These are phyloP conservation scores for Neoscytalidium dimidiatum DNA, from an alignment of 2,329 filamentous ascomycete species.

Conservation along the genomic window DNA sequence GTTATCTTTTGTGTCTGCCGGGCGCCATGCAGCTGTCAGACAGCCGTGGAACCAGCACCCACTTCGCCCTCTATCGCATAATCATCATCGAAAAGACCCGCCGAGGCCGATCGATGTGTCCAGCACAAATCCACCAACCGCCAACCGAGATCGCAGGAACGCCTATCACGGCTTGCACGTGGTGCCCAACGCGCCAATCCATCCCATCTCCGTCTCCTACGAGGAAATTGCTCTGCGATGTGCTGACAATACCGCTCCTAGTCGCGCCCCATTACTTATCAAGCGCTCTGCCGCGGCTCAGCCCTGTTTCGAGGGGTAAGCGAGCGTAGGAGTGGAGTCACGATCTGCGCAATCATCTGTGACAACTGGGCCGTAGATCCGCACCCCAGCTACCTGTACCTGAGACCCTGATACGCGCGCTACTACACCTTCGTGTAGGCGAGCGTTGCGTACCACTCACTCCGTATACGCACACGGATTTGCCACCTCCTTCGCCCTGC, in stretches of 20 bases:
- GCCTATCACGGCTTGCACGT: constrained; percentile 5
- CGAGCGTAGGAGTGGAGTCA: not conserved
- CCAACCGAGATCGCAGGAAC: constrained; percentile 11
- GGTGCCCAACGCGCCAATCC: not conserved
- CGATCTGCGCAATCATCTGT: constrained; percentile 4
- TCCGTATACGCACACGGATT: not conserved
- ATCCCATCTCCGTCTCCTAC: not conserved
- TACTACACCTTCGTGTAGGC: not conserved
- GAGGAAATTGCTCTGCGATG: not conserved
- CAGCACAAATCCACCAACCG: not conserved
- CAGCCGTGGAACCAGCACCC: not conserved
- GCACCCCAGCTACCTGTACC: too few species aligned
- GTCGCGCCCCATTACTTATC: not conserved
- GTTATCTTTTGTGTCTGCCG: not conserved
- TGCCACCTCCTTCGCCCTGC: constrained; percentile 8
- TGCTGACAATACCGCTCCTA: not conserved
- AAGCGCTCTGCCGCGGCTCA: not conserved
- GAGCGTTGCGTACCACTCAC: too few species aligned
- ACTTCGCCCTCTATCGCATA: not conserved
- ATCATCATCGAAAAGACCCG: not conserved
- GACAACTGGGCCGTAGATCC: not conserved
- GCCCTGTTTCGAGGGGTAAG: constrained; percentile 1
- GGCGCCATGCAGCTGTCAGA: not conserved
- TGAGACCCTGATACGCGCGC: constrained; percentile 4
- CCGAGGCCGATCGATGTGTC: not conserved